A percentile compares a stretch with the other conserved stretches of the same genome.
Evolutionary conservation across 331 rosid genomes (phyloP).

Genomic region (Pyrus hybrid): DNA sequence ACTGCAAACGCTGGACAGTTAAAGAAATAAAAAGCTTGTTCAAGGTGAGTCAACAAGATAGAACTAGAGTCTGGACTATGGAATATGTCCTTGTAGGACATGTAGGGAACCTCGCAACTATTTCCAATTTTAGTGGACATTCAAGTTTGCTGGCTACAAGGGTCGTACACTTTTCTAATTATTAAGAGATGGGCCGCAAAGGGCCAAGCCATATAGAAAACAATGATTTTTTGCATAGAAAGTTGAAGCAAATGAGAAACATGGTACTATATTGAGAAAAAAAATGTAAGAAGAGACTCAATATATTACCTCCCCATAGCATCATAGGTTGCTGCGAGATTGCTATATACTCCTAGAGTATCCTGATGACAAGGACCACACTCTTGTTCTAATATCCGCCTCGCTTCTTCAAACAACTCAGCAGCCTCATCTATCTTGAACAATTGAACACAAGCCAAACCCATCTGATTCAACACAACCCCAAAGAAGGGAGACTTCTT

Average conservation of each 20-base stretch:
- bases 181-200: background rate
- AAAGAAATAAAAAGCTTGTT: too few species aligned
- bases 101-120: background rate
- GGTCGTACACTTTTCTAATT: background rate
- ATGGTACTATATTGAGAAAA: background rate
- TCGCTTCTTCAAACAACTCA: conserved; percentile 94
- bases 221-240: background rate
- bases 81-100: background rate
- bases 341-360: conserved; percentile 94
- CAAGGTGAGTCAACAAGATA: too few species aligned
- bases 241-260: background rate
- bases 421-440: conserved; percentile 98
- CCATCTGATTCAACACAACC: conserved; percentile 97
- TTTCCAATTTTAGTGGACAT: background rate
- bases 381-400: conserved; percentile 85
- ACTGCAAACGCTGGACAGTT: too few species aligned
- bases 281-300: background rate
- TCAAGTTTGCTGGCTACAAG: background rate
- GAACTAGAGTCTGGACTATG: too few species aligned
- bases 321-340: conserved; percentile 99
- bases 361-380: conserved; percentile 98
- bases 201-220: background rate
- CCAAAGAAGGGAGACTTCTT: conserved; percentile 90
- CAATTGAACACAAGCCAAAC: conserved; percentile 93
- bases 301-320: conserved; percentile 93